A percentile compares a stretch with the other conserved stretches of the same genome.
These are phyloP conservation scores for Cercis canadensis DNA, from an alignment of 306 rosid species.

Conservation along the genomic window DNA sequence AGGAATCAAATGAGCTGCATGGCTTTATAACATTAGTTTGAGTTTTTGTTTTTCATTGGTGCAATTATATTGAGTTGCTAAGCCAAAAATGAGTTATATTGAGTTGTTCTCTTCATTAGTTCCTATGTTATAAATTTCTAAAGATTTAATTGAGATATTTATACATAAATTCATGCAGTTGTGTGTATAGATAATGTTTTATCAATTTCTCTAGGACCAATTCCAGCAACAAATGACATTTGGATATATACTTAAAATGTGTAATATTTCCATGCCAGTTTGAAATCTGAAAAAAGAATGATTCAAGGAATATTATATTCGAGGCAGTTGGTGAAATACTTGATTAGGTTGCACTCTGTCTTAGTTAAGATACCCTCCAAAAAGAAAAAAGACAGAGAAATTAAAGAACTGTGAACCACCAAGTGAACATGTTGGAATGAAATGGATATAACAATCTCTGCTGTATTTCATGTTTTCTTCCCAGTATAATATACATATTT, in stretches of 20 bases:
- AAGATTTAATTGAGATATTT: background rate
- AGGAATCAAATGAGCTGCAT: background rate
- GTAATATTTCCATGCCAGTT: background rate
- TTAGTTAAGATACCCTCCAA: background rate
- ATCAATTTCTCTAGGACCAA: background rate
- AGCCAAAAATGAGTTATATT: too few species aligned
- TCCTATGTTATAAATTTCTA: background rate
- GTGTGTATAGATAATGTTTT: background rate
- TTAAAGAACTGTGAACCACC: background rate
- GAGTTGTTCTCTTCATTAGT: background rate
- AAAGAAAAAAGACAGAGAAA: background rate
- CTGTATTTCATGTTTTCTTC: slow-evolving; percentile 25
- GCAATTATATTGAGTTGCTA: background rate
- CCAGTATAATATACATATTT: background rate
- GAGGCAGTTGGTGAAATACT: background rate
- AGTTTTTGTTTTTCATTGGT: background rate
- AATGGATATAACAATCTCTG: slow-evolving; percentile 10
- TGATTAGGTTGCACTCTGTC: background rate
- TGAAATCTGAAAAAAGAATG: background rate
- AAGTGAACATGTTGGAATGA: slow-evolving; percentile 26
- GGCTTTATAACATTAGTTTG: slow-evolving; percentile 2
- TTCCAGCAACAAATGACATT: background rate
- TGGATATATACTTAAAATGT: background rate
- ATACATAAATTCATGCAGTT: background rate
- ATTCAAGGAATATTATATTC: background rate